Conservation (phyloP, 2,329 filamentous ascomycete species). For the Stachybotrys chlorohalonatus region DNA sequence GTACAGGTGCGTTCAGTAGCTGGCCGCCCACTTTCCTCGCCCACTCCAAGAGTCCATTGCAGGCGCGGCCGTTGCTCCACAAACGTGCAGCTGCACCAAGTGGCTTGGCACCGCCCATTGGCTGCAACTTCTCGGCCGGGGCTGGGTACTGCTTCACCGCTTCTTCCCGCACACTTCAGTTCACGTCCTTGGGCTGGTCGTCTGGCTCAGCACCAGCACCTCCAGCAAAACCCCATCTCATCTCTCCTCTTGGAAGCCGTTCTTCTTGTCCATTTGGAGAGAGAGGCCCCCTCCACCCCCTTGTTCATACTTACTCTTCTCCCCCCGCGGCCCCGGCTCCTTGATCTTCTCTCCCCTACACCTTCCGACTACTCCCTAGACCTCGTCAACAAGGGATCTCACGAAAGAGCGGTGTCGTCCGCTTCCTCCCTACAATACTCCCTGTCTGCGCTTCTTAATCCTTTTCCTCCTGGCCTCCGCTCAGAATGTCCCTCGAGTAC, state of each 20-base stretch:
- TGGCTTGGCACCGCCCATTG: conserved; percentile 22
- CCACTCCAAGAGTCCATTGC: conserved; percentile 1
- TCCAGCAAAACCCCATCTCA: background rate
- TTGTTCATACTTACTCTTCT: conserved; percentile 2
- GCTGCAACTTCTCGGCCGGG: conserved; percentile 21
- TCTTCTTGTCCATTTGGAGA: background rate
- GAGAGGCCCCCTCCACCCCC: background rate
- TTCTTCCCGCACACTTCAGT: conserved; percentile 18
- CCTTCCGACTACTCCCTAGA: conserved; percentile 13
- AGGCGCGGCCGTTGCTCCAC: conserved; percentile 10
- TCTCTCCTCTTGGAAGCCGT: background rate
- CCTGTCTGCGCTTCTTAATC: conserved; percentile 17
- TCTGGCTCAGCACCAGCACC: background rate
- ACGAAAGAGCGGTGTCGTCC: conserved; percentile 36
- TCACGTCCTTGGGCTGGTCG: background rate
- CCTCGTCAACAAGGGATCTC: conserved; percentile 16
- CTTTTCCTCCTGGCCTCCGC: conserved; percentile 20
- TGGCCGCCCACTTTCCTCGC: conserved; percentile 13
- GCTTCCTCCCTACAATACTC: conserved; percentile 26
- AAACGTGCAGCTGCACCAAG: conserved; percentile 17
- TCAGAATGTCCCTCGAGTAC: conserved; percentile 51
- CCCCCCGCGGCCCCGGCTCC: conserved; percentile 11
- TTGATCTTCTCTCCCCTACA: conserved; percentile 17
- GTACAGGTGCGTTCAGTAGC: background rate
- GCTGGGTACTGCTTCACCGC: conserved; percentile 26